Base-by-base conservation (phyloP, 2,329 filamentous ascomycete genomes). In the Trichophaea hybrida region DNA sequence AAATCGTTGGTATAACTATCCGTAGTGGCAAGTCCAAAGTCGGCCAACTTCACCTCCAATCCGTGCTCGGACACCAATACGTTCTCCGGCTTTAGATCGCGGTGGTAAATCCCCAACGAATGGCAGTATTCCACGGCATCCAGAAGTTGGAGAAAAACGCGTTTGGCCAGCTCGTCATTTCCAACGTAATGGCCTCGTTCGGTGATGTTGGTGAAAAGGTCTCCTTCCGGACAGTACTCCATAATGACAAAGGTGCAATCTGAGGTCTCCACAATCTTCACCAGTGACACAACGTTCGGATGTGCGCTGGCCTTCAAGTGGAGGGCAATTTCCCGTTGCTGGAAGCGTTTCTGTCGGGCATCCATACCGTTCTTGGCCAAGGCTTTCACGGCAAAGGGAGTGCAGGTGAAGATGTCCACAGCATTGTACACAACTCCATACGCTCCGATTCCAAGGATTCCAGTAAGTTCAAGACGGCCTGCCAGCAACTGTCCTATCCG, bases 1-100 rank as follows among this genome's bases (percentile, higher is more conserved):
- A 95, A 96, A 73, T 98, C 93, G 68, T 89, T 86, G 65, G 91
- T 95, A 67, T 84, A 78, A 66, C 82, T 79, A 66, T 91, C 87
- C 60, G 82, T 83, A 31, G 89, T 97, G 61, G 93, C 93, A 58
- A 98, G 81, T 71, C 93, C 93, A 78, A 98, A 98, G 74, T 98
- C 93, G 66, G 91, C 93, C 66, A 98, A 80, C 76, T 97, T 95
- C 70, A 95, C 88, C 38, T 88, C 93, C 74, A 85, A 82, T 66
- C 91, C 91, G 65, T 84, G 78, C 75, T 95, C 85, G 69, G 86
- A 86, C 59, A 98, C 91, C 70, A 98, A 77, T 67, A 98, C 88
- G 74, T 98, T 98, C 77, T 98, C 93, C 61, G 93, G 93, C 79
- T 98, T 98, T 64, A 98, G 78, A 73, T 98, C 93, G 74, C 93